A percentile compares a stretch with the other conserved stretches of the same genome.
These are phyloP conservation scores for Lactarius evosmus DNA, from an alignment of 768 basidiomycete genomes.

Conservation along the genomic window DNA sequence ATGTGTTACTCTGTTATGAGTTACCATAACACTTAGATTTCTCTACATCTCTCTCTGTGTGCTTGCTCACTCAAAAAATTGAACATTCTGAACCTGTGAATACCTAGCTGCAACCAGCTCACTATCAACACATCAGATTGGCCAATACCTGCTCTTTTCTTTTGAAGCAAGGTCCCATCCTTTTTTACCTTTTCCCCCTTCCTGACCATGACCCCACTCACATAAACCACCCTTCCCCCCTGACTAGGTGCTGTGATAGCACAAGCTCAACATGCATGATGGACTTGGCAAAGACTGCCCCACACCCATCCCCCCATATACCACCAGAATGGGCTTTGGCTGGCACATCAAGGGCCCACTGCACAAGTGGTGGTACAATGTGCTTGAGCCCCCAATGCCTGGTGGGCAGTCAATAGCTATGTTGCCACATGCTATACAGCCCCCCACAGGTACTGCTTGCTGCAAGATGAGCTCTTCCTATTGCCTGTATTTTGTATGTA, in stretches of 20 bases:
- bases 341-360: slow-evolving; percentile 86
- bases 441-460: slow-evolving; percentile 53
- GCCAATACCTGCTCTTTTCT: slow-evolving; percentile 79
- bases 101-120: slow-evolving; percentile 85
- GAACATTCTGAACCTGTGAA: neutral
- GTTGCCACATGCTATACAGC: slow-evolving; percentile 49
- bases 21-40: too few species aligned
- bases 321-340: slow-evolving; percentile 49
- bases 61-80: too few species aligned
- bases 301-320: slow-evolving; percentile 61
- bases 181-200: slow-evolving; percentile 21
- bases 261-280: slow-evolving; percentile 60
- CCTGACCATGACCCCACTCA: neutral
- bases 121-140: slow-evolving; percentile 61
- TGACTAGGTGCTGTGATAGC: slow-evolving; percentile 83
- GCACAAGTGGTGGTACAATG: slow-evolving; percentile 91
- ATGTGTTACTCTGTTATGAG: too few species aligned
- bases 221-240: slow-evolving; percentile 23
- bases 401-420: slow-evolving; percentile 45
- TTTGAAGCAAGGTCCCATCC: slow-evolving; percentile 90
- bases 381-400: slow-evolving; percentile 41
- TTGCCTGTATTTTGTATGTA: slow-evolving; percentile 84
- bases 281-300: slow-evolving; percentile 51
- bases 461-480: slow-evolving; percentile 77
- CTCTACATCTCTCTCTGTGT: slow-evolving; percentile 68